A percentile compares a stretch with the other conserved stretches of the same genome.
Evolutionary conservation across 192 early-diverging fungal species (phyloP).

Genomic region (Backusella luteola): DNA sequence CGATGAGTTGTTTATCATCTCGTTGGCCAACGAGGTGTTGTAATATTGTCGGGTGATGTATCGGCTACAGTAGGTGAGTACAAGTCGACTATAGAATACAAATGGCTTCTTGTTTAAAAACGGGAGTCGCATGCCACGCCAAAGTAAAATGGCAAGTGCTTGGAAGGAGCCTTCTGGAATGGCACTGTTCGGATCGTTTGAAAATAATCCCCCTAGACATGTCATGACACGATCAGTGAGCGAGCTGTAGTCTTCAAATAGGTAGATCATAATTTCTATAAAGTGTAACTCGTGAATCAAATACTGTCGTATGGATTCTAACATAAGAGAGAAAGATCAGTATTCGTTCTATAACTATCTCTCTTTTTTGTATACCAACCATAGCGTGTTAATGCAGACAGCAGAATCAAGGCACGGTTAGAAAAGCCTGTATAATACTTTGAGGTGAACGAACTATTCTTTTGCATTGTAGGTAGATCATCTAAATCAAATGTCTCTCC

Average conservation of each 20-base stretch:
- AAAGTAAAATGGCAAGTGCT: not conserved
- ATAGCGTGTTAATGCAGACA: conserved; percentile 20
- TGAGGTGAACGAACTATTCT: not conserved
- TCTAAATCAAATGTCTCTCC: conserved; percentile 1
- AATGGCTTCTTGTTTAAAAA: conserved; percentile 12
- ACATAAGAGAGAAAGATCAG: not conserved
- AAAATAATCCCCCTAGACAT: conserved; percentile 20
- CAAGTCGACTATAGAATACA: conserved; percentile 14
- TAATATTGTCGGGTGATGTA: not conserved
- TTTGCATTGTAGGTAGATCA: not conserved
- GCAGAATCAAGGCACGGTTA: conserved; percentile 17
- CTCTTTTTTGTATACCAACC: not conserved
- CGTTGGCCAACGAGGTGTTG: not conserved
- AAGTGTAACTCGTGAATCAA: conserved; percentile 25
- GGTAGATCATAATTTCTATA: conserved; percentile 23
- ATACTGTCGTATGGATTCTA: conserved; percentile 20
- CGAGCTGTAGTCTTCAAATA: conserved; percentile 20
- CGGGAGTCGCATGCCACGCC: conserved; percentile 5
- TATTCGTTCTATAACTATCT: not conserved
- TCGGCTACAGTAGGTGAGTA: conserved; percentile 11
- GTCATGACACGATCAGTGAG: conserved; percentile 20
- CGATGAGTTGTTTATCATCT: not conserved
- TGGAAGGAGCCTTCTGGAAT: conserved; percentile 10
- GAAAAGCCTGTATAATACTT: conserved; percentile 12
- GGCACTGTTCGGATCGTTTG: not conserved